Evolutionary conservation across 768 basidiomycete genomes (phyloP).

Genomic region (Leucogyrophana mollusca): DNA sequence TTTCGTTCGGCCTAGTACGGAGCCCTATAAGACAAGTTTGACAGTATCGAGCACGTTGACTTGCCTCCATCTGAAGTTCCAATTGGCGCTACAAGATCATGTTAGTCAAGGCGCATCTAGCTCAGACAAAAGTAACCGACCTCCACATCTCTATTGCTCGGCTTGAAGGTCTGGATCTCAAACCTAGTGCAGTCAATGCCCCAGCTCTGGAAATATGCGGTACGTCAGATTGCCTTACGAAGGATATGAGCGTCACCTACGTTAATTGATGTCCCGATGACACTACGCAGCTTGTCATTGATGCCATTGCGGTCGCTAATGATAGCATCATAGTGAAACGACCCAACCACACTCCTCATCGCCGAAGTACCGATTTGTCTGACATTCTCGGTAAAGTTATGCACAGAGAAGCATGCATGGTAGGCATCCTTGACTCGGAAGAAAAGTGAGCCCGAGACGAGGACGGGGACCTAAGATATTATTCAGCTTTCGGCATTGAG

Average conservation of each 20-base stretch:
- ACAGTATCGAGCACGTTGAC: no score
- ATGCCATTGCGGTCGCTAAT: constrained; percentile 55
- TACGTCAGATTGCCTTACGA: no score
- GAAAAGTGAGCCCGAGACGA: constrained; percentile 53
- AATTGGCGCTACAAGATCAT: constrained; percentile 44
- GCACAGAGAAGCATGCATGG: constrained; percentile 52
- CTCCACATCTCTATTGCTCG: constrained; percentile 60
- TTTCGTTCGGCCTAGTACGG: constrained; percentile 58
- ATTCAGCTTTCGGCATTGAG: neutral
- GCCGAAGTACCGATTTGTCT: constrained; percentile 54
- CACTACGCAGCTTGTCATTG: constrained; percentile 44
- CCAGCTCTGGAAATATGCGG: constrained; percentile 38
- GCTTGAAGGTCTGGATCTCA: constrained; percentile 60
- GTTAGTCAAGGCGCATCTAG: neutral
- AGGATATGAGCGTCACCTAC: constrained; percentile 23
- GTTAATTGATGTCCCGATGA: constrained; percentile 48
- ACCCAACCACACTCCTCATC: constrained; percentile 52
- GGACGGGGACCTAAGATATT: constrained; percentile 42
- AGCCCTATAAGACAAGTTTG: no score
- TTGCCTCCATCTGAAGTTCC: constrained; percentile 54
- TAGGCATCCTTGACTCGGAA: constrained; percentile 52
- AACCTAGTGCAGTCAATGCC: constrained; percentile 58
- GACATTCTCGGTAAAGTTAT: constrained; percentile 47
- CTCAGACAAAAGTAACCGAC: constrained; percentile 19
- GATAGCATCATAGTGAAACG: constrained; percentile 47